phyloP scores from a whole-genome alignment of 2,329 filamentous ascomycete genomes.

The Ophiocordyceps robertsii region DNA sequence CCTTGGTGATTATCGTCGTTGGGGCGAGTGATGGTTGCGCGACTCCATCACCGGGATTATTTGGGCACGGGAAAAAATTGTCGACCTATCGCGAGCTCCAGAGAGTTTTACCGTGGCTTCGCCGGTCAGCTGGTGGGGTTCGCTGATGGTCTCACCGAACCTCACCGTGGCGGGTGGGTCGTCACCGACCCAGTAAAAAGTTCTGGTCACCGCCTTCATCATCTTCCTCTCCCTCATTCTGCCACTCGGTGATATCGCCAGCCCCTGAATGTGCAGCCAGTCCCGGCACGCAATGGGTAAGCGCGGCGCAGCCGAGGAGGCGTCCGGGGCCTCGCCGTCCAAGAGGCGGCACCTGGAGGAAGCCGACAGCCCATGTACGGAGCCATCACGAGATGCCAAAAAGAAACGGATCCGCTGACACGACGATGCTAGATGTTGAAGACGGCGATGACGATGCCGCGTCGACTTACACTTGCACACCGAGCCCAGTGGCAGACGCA shows the following conservation, averaged over 20 bases:
- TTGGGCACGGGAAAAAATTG: background rate
- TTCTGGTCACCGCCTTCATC: constrained; percentile 18
- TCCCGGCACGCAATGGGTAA: constrained; percentile 16
- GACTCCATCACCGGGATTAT: background rate
- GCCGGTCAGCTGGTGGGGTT: constrained; percentile 7
- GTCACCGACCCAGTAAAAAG: constrained; percentile 12
- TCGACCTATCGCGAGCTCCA: background rate
- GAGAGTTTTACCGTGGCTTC: constrained; percentile 17
- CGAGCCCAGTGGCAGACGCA: constrained; percentile 16
- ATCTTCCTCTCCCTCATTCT: constrained; percentile 13
- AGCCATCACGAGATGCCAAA: background rate
- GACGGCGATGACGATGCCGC: constrained; percentile 20
- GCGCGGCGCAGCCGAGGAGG: constrained; percentile 13
- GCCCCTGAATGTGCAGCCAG: background rate
- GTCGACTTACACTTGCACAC: constrained; percentile 13
- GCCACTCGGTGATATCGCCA: constrained; percentile 6
- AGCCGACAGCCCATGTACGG: constrained; percentile 11
- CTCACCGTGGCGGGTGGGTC: no score
- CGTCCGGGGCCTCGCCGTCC: constrained; percentile 9
- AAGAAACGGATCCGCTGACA: background rate
- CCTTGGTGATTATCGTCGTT: background rate
- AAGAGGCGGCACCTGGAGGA: constrained; percentile 13
- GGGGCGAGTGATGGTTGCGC: background rate
- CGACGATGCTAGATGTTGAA: constrained; percentile 11
- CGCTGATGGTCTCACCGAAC: no score